Base-by-base conservation (phyloP, 2,329 filamentous ascomycete species). In the Rhynchosporium secalis region DNA sequence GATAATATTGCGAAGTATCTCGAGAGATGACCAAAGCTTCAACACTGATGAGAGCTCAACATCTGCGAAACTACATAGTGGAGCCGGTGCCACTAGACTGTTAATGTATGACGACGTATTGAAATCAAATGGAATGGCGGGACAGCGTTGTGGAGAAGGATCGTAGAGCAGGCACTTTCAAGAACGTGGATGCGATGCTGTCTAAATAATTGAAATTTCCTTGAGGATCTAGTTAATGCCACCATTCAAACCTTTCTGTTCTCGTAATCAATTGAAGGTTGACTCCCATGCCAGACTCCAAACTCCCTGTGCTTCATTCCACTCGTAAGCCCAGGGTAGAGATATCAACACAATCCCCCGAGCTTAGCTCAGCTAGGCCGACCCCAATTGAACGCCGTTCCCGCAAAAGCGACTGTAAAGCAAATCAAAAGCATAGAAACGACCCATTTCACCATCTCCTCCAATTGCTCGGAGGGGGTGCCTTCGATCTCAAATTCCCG, bases 391-490 rank as follows among this genome's bases (percentile, higher is more conserved):
- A 71, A 72, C 26, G 69, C 71, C 0, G 68, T 71, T 8, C 70
- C 71, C 20, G 71, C 69, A 47, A 61, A 61, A 2, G 67, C 67
- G 28, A 72, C 61, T 15, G 69, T 71, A 46, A 72, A 61, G 2
- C 63, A 63, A 28, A 72, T 64, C n/a, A 72, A 60, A 47, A 72
- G 28, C 71, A 72, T 72, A 9, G 66, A 67, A 33, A 72, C 69
- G 36, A 72, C 58, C 69, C 69, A 72, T 55, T 71, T 72, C 15
- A 65, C 70, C 15, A 72, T 51, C 56, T 71, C 71, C 56, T 71
- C 69, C 12, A 63, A 64, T 54, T 66, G 62, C 43, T 72, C 69
- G 4, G 66, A 62, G 12, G 67, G 67, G 28, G 62, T 62, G 1
- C 40, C 61, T 45, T 70, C 69, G 1, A 52, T 55, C 45, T 68